Evolutionary conservation across 306 rosid genomes (phyloP).

Genomic region (Prosopis cineraria): DNA sequence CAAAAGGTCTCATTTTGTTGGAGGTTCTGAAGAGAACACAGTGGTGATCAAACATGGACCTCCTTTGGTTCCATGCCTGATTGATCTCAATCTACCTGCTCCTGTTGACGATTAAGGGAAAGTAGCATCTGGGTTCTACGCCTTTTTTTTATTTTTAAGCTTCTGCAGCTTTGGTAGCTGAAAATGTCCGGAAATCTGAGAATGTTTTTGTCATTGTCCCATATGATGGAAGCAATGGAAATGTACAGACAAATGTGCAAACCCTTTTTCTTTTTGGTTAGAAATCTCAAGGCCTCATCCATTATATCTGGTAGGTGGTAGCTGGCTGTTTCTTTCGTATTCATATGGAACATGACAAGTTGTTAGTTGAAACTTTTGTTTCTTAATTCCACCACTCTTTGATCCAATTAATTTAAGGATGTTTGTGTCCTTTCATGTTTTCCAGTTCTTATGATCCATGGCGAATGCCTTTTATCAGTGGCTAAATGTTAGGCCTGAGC

Average conservation of each 20-base stretch:
- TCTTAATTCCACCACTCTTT: background rate
- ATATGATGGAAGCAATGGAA: conserved; percentile 45
- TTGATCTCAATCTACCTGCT: conserved; percentile 96
- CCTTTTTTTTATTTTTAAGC: background rate
- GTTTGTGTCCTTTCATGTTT: conserved; percentile 28
- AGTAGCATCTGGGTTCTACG: conserved; percentile 39
- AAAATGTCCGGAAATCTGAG: conserved; percentile 34
- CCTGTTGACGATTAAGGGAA: conserved; percentile 67
- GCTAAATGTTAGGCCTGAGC: background rate
- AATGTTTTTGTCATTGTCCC: conserved; percentile 35
- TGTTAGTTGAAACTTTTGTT: conserved; percentile 31
- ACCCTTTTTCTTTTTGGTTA: conserved; percentile 12
- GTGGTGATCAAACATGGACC: conserved; percentile 53
- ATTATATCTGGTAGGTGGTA: conserved; percentile 44
- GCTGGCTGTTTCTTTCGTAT: conserved; percentile 40
- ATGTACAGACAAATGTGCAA: conserved; percentile 54
- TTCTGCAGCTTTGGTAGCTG: conserved; percentile 32
- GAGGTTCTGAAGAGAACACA: conserved; percentile 66
- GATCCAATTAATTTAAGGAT: conserved; percentile 8
- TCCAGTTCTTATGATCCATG: background rate
- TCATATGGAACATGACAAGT: conserved; percentile 34
- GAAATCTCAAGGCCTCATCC: conserved; percentile 36
- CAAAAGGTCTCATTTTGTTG: conserved; percentile 91
- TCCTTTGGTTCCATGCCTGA: conserved; percentile 45
- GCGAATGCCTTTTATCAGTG: background rate